phyloP scores from a whole-genome alignment of 1,139 yeast species.

The Pichia sp. region DNA sequence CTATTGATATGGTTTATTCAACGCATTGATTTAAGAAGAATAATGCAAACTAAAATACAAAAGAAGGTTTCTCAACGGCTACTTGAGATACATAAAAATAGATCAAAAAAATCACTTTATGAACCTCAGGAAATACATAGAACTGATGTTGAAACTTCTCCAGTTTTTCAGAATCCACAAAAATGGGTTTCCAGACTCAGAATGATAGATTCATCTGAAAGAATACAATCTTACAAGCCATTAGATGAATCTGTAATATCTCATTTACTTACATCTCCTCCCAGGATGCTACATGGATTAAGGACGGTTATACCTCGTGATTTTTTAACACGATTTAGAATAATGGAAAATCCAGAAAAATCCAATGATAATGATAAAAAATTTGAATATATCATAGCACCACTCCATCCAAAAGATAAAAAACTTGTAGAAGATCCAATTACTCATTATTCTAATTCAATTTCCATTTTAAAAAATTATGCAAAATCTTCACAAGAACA shows the following conservation, averaged over 20 bases:
- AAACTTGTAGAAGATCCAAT: slow-evolving; percentile 11
- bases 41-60: background rate
- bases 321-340: slow-evolving; percentile 19
- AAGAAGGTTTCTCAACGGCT: background rate
- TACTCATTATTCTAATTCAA: slow-evolving; percentile 9
- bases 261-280: slow-evolving; percentile 20
- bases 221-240: slow-evolving; percentile 19
- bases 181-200: slow-evolving; percentile 23
- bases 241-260: slow-evolving; percentile 20
- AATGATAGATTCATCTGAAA: slow-evolving; percentile 10
- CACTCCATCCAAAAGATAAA: slow-evolving; percentile 9
- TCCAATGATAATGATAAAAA: background rate
- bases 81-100: background rate
- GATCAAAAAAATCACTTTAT: background rate
- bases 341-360: slow-evolving; percentile 14
- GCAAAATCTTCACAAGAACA: background rate
- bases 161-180: slow-evolving; percentile 20
- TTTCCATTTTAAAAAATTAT: background rate
- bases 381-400: slow-evolving; percentile 4
- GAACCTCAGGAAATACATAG: background rate
- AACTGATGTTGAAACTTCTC: slow-evolving; percentile 7
- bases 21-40: too few species aligned
- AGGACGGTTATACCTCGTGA: slow-evolving; percentile 24
- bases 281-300: slow-evolving; percentile 19
- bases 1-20: too few species aligned